Base-by-base conservation (phyloP, 2,329 filamentous ascomycete genomes). In the Beauveria australis region DNA sequence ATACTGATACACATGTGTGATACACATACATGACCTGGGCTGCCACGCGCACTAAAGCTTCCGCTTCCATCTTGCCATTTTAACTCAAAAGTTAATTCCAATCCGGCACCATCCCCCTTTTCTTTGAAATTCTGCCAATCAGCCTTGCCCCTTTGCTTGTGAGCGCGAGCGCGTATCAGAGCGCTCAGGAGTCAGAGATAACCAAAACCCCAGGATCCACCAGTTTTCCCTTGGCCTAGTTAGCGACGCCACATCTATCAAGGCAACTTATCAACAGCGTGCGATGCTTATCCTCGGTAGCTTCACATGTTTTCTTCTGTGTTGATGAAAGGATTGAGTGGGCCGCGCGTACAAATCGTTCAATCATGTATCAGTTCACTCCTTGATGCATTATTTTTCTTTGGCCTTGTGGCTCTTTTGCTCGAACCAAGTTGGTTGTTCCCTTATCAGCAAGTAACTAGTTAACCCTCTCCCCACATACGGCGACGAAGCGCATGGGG, bases 171-270 rank as follows among this genome's bases (percentile, higher is more conserved):
- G 46, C 55, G 55, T 51, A 58, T 58, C 55, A 58, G 46, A 58
- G 55, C 55, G 55, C 55, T 30, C 33, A 58, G 22, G n/a, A n/a
- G n/a, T n/a, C n/a, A n/a, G n/a, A 58, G 55, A 58, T 58, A 51
- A 58, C 55, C 55, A 58, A 58, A 58, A 41, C 46, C 46, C 30
- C 30, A 49, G 46, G 55, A 49, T 58, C 55, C 55, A 58, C 55
- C 46, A 28, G n/a, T 12, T 14, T 22, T 26, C 18, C 28, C 46
- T 58, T 51, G 55, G 22, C 33, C 33, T 19, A 22, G 2, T 22
- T 19, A 22, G 2, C 47, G 24, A 30, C 46, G 55, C 54, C 53
- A 47, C 53, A 30, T 19, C 28, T 9, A n/a, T n/a, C n/a, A n/a
- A n/a, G n/a, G n/a, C n/a, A n/a, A n/a, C n/a, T n/a, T n/a, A n/a